Conservation (phyloP, 2,329 filamentous ascomycete genomes). For the Bimuria novae-zelandiae region DNA sequence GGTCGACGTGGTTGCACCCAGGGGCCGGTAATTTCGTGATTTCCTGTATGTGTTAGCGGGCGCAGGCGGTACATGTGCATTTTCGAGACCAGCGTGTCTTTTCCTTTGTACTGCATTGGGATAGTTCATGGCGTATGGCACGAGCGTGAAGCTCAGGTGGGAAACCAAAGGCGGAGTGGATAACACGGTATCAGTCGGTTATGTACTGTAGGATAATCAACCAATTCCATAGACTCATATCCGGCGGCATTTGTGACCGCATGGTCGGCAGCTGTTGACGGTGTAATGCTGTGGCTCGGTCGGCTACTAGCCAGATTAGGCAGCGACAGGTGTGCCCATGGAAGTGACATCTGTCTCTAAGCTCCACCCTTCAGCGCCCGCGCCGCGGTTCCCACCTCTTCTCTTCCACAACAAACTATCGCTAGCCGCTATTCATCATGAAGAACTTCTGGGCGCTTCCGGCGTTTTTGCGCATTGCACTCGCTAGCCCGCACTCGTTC, state of each 20-base stretch:
- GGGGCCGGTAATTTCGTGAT: neutral
- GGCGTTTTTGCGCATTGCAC: constrained; percentile 52
- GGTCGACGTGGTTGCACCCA: neutral
- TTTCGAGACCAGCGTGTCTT: neutral
- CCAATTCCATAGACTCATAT: neutral
- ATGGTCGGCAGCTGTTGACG: too few relatives aligned
- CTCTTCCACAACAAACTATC: neutral
- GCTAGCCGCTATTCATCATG: constrained; percentile 33
- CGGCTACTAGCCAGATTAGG: neutral
- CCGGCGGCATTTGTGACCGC: too few relatives aligned
- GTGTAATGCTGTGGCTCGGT: too few relatives aligned
- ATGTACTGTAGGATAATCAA: neutral
- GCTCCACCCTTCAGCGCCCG: constrained; percentile 19
- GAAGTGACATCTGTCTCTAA: constrained; percentile 42
- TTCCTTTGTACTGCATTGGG: constrained; percentile 3
- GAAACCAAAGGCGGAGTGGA: too few relatives aligned
- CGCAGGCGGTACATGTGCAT: neutral
- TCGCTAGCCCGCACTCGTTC: constrained; percentile 66
- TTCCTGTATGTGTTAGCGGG: constrained; percentile 11
- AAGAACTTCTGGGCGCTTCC: constrained; percentile 55
- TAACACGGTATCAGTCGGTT: neutral
- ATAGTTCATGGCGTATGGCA: neutral
- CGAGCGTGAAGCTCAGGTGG: neutral
- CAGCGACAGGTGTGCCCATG: constrained; percentile 4
- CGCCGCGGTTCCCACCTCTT: constrained; percentile 11